Evolutionary conservation across 257 asterid species (phyloP).

Genomic region (Solanum acaule): DNA sequence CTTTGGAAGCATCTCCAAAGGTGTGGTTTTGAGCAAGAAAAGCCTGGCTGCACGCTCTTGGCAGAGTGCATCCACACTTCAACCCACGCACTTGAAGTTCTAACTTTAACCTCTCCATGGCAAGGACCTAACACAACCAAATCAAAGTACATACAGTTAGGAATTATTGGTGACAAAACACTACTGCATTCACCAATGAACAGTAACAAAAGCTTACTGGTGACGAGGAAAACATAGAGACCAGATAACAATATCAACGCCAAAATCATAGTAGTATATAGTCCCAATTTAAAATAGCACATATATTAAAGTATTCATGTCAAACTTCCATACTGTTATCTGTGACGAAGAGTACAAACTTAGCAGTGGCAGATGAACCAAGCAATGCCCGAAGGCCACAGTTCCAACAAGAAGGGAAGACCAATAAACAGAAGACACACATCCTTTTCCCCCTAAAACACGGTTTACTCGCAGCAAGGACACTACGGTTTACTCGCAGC

Average conservation of each 20-base stretch:
- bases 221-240: neutral
- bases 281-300: neutral
- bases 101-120: constrained; percentile 64
- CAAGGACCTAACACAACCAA: constrained; percentile 38
- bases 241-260: neutral
- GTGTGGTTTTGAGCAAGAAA: constrained; percentile 33
- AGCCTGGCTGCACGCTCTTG: constrained; percentile 90
- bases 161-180: neutral
- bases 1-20: constrained; percentile 74
- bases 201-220: neutral
- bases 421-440: neutral
- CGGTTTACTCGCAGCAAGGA: neutral
- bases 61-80: constrained; percentile 73
- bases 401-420: neutral
- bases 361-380: neutral
- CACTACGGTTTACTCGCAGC: neutral
- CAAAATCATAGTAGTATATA: neutral
- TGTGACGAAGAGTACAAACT: neutral
- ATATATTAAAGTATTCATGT: neutral
- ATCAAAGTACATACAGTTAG: neutral
- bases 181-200: neutral
- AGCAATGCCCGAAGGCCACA: neutral
- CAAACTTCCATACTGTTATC: neutral
- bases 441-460: neutral
- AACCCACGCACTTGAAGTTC: constrained; percentile 79